Percentiles rank a stretch among this genome's conserved stretches.
These are phyloP conservation scores for Soucietia sequanensis DNA, from an alignment of 805 yeast genomes.

Conservation along the genomic window DNA sequence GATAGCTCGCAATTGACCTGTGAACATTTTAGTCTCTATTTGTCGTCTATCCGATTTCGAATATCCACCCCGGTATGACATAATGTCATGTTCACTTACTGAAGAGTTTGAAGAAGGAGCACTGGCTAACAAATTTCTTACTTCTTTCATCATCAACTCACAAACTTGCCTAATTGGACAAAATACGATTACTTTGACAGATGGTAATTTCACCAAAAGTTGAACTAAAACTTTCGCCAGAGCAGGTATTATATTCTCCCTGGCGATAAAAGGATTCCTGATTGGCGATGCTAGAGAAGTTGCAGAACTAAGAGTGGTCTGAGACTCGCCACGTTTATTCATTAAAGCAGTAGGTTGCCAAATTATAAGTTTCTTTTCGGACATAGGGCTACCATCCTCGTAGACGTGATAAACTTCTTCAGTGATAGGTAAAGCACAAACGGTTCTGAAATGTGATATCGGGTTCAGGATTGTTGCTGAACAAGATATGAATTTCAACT, in stretches of 20 bases:
- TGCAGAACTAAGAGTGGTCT: constrained; percentile 1
- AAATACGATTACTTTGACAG: constrained; percentile 82
- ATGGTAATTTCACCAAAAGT: constrained; percentile 50
- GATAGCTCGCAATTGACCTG: constrained; percentile 79
- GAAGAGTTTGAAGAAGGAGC: constrained; percentile 23
- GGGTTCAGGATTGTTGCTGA: constrained; percentile 91
- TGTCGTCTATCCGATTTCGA: constrained; percentile 80
- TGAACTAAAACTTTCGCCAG: constrained; percentile 73
- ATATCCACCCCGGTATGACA: constrained; percentile 96
- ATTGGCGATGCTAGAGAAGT: constrained; percentile 2
- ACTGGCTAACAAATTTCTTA: constrained; percentile 51
- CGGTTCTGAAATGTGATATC: constrained; percentile 60
- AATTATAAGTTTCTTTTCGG: constrained; percentile 68
- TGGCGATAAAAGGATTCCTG: constrained; percentile 24
- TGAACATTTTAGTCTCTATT: constrained; percentile 88
- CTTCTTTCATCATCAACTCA: constrained; percentile 84
- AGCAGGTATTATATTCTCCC: constrained; percentile 72
- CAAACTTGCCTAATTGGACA: constrained; percentile 85
- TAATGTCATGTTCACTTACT: constrained; percentile 52
- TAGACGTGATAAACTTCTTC: constrained; percentile 55
- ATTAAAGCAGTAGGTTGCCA: constrained; percentile 80
- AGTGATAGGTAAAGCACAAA: constrained; percentile 60
- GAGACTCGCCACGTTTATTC: constrained; percentile 53
- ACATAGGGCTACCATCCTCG: constrained; percentile 88
- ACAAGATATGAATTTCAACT: constrained; percentile 75